Evolutionary conservation across 495 filamentous ascomycete species (phyloP), one percentile per base, ranked within the genome.

Genomic region (Immersiella caudata): DNA sequence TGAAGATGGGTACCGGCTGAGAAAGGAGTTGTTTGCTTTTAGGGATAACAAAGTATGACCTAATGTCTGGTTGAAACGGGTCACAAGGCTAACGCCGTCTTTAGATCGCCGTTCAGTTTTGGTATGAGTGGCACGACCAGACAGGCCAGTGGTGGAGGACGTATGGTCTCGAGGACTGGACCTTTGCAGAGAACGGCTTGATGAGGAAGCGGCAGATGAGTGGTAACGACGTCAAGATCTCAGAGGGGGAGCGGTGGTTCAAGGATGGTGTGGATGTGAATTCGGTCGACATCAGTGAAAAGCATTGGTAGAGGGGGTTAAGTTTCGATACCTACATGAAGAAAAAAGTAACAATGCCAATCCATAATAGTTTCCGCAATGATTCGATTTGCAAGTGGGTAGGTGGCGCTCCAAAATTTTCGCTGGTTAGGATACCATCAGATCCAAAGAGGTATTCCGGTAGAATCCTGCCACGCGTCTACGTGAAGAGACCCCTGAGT

Each of bases 151-250:
- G 93, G 93, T 96, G 91, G 85, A 84, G 93, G 20, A 94, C 91
- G 52, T 96, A 96, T 75, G 93, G 94, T 0, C 82, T 96, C 25
- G 93, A 97, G 79, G 91, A 97, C 74, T 97, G 93, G 94, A 97
- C 93, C 0, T 97, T 93, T 79, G 90, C 88, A 0, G 82, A 82
- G 25, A 86, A 91, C 40, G 93, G 93, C 0, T 82, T 87, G 69
- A 97, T 96, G 93, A 76, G 87, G 65, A 97, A 97, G 80, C 77
- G 93, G 54, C 87, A 89, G 87, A 97, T 97, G 94, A 95, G 92
- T 74, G 94, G 91, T 2, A 97, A 96, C 72, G 91, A 97, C 79
- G 74, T 97, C 22, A 81, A 87, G 73, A 88, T 97, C 56, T 78
- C 68, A 1, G 87, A 88, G 40, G 78, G 77, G 20, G 86, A 88